phyloP scores from a whole-genome alignment of 139 green algal species.

The Chloropicon primus region DNA sequence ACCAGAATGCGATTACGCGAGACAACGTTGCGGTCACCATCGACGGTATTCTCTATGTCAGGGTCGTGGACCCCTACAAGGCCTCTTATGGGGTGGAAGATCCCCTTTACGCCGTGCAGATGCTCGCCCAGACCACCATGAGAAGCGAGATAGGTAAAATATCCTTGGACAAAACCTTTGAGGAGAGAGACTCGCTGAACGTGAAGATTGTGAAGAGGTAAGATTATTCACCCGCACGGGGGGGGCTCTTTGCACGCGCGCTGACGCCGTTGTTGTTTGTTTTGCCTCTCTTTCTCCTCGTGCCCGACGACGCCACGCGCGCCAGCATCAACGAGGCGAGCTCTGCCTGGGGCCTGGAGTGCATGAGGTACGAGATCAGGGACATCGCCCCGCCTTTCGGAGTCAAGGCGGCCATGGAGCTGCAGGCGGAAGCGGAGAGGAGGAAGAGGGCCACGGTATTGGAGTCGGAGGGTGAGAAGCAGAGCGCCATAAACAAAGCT shows the following conservation, averaged over 20 bases:
- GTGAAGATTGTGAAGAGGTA: conserved; percentile 54
- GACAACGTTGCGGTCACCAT: conserved; percentile 96
- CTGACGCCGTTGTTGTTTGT: neutral
- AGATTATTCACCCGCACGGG: neutral
- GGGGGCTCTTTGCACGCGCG: neutral
- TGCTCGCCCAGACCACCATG: conserved; percentile 95
- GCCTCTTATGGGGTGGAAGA: conserved; percentile 92
- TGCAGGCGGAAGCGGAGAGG: conserved; percentile 92
- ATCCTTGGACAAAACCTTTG: conserved; percentile 89
- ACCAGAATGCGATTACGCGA: conserved; percentile 85
- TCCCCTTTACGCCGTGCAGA: conserved; percentile 73
- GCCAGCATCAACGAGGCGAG: conserved; percentile 66
- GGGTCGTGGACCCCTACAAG: conserved; percentile 68
- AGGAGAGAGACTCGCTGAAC: conserved; percentile 87
- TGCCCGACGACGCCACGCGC: neutral
- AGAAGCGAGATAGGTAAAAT: conserved; percentile 93
- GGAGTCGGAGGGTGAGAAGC: conserved; percentile 42
- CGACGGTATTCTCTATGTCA: conserved; percentile 91
- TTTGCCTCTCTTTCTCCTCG: neutral
- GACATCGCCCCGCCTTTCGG: conserved; percentile 80
- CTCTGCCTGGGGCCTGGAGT: conserved; percentile 83
- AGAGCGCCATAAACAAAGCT: conserved; percentile 87
- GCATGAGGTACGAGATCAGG: conserved; percentile 56
- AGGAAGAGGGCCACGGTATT: conserved; percentile 75
- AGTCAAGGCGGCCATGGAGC: conserved; percentile 78